Conservation (phyloP, 2,329 filamentous ascomycete genomes). For the Pestalotiopsis sp. region DNA sequence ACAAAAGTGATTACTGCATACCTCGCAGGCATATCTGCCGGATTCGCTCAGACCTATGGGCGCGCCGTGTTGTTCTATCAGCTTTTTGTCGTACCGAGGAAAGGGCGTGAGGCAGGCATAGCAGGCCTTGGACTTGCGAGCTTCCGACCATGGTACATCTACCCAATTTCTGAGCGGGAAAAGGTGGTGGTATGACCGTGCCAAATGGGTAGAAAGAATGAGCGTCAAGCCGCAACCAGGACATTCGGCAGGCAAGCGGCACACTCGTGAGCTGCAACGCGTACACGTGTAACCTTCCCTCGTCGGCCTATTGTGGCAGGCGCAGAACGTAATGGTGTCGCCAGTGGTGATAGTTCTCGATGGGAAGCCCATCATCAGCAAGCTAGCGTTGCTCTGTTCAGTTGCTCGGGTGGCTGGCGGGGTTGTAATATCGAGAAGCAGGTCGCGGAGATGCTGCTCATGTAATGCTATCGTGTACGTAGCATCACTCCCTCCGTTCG, state of each 20-base stretch:
- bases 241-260: conserved; percentile 85
- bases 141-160: conserved; percentile 82
- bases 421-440: conserved; percentile 87
- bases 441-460: conserved; percentile 82
- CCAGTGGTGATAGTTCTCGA: conserved; percentile 75
- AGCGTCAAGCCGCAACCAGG: conserved; percentile 89
- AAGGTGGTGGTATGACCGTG: conserved; percentile 89
- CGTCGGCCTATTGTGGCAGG: conserved; percentile 82
- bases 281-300: conserved; percentile 90
- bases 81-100: conserved; percentile 44
- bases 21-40: conserved; percentile 83
- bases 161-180: conserved; percentile 90
- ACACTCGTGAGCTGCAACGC: conserved; percentile 86
- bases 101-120: conserved; percentile 78
- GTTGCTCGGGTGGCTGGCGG: conserved; percentile 78
- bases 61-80: conserved; percentile 21
- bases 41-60: conserved; percentile 78
- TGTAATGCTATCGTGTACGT: conserved; percentile 85
- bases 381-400: conserved; percentile 59
- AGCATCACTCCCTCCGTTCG: conserved; percentile 76
- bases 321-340: conserved; percentile 73
- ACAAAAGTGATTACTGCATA: conserved; percentile 91
- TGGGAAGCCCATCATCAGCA: conserved; percentile 98
- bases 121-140: conserved; percentile 65
- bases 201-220: conserved; percentile 90